Conservation (phyloP, 257 asterid species). For the Jasminum sambac region DNA sequence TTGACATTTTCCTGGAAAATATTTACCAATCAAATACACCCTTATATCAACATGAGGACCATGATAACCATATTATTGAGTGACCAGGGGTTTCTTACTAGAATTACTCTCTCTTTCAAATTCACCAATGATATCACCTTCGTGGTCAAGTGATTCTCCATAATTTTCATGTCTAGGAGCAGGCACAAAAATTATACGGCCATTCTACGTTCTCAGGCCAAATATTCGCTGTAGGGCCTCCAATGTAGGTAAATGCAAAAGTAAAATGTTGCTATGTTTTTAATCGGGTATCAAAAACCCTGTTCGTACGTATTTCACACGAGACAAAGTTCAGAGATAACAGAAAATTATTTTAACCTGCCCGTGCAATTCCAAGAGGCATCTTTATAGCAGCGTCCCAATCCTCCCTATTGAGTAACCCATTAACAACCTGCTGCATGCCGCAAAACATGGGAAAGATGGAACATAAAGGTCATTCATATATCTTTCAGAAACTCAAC, state of each 20-base stretch:
- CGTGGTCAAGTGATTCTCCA: conserved; percentile 64
- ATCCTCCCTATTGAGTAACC: conserved; percentile 88
- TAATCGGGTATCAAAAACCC: not conserved
- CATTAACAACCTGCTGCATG: conserved; percentile 85
- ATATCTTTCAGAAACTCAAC: too few relatives aligned
- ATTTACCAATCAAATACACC: too few relatives aligned
- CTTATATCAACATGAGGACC: conserved; percentile 64
- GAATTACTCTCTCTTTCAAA: conserved; percentile 31
- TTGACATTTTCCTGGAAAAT: too few relatives aligned
- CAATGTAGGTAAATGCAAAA: not conserved
- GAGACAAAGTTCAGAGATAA: not conserved
- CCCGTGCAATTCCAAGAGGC: conserved; percentile 92
- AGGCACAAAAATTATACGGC: conserved; percentile 70
- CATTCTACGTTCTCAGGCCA: conserved; percentile 74
- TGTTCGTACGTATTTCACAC: not conserved
- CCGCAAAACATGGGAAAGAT: conserved; percentile 28
- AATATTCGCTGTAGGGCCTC: conserved; percentile 82
- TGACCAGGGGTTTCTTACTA: conserved; percentile 24
- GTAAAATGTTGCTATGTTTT: not conserved
- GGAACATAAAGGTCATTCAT: conserved; percentile 27
- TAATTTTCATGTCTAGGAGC: conserved; percentile 65
- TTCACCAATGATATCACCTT: conserved; percentile 32
- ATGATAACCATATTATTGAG: conserved; percentile 44
- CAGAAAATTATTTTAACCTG: conserved; percentile 50
- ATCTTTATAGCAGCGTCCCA: conserved; percentile 73